phyloP scores from a whole-genome alignment of 352 stramenopile genomes.

The Phytophthora melonis region DNA sequence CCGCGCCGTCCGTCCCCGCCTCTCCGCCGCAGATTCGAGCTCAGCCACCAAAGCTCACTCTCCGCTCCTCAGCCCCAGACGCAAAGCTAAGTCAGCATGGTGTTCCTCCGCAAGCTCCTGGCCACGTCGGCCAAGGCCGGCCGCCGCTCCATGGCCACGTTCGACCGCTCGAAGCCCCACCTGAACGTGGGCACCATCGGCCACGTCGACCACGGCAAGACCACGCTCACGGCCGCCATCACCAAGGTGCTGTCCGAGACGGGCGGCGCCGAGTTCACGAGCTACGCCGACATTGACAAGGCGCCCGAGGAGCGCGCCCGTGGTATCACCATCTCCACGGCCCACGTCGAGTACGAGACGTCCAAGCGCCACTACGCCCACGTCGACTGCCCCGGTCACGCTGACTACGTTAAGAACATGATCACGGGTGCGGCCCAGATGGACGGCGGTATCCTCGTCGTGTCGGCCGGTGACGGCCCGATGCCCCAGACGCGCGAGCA shows the following conservation, averaged over 20 bases:
- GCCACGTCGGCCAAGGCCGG: slow-evolving; percentile 26
- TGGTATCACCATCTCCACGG: slow-evolving; percentile 46
- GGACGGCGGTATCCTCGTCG: slow-evolving; percentile 93
- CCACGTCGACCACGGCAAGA: slow-evolving; percentile 98
- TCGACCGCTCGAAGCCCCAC: slow-evolving; percentile 94
- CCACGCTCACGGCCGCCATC: slow-evolving; percentile 97
- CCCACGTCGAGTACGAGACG: slow-evolving; percentile 44
- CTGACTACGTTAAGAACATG: slow-evolving; percentile 95
- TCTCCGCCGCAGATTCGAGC: slow-evolving; percentile 16
- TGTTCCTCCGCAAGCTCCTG: slow-evolving; percentile 43
- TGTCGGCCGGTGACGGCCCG: slow-evolving; percentile 83
- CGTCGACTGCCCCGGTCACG: slow-evolving; percentile 96
- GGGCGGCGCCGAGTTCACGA: slow-evolving; percentile 86
- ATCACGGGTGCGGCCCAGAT: slow-evolving; percentile 98
- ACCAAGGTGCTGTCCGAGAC: slow-evolving; percentile 89
- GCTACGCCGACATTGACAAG: slow-evolving; percentile 97
- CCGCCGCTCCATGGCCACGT: slow-evolving; percentile 59
- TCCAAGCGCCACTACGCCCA: slow-evolving; percentile 73
- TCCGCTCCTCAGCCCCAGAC: slow-evolving; percentile 14
- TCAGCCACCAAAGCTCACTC: slow-evolving; percentile 10
- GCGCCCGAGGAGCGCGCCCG: slow-evolving; percentile 80
- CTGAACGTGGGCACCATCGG: slow-evolving; percentile 99
- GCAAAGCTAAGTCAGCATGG: slow-evolving; percentile 23
- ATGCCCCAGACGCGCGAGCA: slow-evolving; percentile 96
- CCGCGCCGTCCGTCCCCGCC: slow-evolving; percentile 18